Evolutionary conservation across 768 basidiomycete species (phyloP).

Genomic region (Chalciporus sphaerocephalus): DNA sequence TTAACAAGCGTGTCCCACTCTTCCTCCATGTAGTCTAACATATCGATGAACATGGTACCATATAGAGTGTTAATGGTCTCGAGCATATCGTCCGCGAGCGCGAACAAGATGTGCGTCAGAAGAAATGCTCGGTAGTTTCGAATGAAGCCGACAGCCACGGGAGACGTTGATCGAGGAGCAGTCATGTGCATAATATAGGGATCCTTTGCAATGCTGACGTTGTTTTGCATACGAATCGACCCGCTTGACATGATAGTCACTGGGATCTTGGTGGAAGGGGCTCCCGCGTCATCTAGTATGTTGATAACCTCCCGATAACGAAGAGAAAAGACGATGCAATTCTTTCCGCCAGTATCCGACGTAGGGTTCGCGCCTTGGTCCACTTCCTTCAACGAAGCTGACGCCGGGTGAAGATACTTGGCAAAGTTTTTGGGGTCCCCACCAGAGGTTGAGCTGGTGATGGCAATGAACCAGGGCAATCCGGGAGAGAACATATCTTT

Average conservation of each 20-base stretch:
- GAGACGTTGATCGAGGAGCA: constrained; percentile 14
- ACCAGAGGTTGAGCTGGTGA: constrained; percentile 18
- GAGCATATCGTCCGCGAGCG: constrained; percentile 13
- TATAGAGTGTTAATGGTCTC: constrained; percentile 18
- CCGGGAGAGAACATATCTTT: constrained; percentile 23
- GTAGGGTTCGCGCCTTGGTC: constrained; percentile 12
- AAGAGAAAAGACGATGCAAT: constrained; percentile 22
- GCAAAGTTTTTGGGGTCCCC: constrained; percentile 18
- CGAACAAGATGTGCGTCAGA: constrained; percentile 21
- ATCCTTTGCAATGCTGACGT: constrained; percentile 14
- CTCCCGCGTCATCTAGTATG: constrained; percentile 2
- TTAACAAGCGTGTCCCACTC: constrained; percentile 17
- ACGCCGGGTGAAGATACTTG: constrained; percentile 10
- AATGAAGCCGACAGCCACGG: constrained; percentile 19
- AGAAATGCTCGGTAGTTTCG: constrained; percentile 17
- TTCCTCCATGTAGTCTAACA: constrained; percentile 20
- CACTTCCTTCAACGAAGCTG: constrained; percentile 11
- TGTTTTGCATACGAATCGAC: constrained; percentile 18
- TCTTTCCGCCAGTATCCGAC: constrained; percentile 16
- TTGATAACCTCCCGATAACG: constrained; percentile 6
- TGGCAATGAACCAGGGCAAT: constrained; percentile 18
- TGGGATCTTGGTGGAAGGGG: constrained; percentile 1
- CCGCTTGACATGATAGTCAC: constrained; percentile 14
- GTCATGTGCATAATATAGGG: constrained; percentile 6
- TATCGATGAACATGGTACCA: constrained; percentile 18